phyloP scores from a whole-genome alignment of 305 asterid genomes.

The Fraxinus platypoda region DNA sequence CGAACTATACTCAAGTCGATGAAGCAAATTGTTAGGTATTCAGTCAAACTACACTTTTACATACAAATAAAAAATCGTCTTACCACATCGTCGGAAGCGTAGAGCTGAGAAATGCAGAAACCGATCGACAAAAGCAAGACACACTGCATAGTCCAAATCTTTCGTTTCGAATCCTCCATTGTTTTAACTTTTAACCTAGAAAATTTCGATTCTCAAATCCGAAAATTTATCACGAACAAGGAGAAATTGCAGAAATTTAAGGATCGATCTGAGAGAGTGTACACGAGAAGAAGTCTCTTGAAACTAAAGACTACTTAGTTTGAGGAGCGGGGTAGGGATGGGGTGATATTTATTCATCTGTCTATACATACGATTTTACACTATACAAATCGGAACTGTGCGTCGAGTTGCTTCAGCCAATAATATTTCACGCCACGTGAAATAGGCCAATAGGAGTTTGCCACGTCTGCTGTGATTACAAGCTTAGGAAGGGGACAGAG shows the following conservation, averaged over 20 bases:
- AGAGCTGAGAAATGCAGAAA: conserved; percentile 33
- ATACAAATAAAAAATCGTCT: neutral
- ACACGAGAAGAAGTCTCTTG: conserved; percentile 11
- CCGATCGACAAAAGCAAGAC: conserved; percentile 23
- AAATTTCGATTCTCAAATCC: neutral
- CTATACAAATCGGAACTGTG: conserved; percentile 9
- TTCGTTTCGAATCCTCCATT: conserved; percentile 28
- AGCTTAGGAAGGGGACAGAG: conserved; percentile 1
- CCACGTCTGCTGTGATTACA: conserved; percentile 55
- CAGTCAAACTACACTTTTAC: neutral
- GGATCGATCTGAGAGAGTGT: neutral
- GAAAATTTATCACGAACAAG: neutral
- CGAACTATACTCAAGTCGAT: neutral
- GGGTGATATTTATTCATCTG: neutral
- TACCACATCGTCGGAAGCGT: conserved; percentile 37
- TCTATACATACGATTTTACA: neutral
- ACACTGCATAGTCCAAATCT: conserved; percentile 24
- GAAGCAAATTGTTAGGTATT: neutral
- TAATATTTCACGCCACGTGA: conserved; percentile 32
- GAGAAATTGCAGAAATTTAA: neutral
- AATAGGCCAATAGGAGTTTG: conserved; percentile 36
- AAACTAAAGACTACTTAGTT: neutral
- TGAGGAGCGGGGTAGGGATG: neutral
- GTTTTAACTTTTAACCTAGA: neutral
- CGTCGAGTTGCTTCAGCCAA: conserved; percentile 37